phyloP scores from a whole-genome alignment of 2,329 filamentous ascomycete genomes.

The Aureobasidium lini region DNA sequence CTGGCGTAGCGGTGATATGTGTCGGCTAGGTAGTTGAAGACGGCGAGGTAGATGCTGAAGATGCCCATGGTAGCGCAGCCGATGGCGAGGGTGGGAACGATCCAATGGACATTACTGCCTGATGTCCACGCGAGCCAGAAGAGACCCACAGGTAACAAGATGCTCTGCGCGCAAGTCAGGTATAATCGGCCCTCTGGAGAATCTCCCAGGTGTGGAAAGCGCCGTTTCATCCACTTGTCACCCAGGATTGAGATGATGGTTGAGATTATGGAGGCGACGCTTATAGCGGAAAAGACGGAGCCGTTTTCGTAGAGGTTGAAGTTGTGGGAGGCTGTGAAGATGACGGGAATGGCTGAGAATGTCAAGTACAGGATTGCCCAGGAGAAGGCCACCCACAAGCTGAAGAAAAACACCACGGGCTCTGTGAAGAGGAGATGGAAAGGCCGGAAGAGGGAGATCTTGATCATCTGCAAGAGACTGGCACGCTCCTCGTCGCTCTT shows the following conservation, averaged over 20 bases:
- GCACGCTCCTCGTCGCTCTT: slow-evolving; percentile 69
- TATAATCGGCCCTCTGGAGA: slow-evolving; percentile 74
- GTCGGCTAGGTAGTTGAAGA: slow-evolving; percentile 90
- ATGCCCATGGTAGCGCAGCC: slow-evolving; percentile 76
- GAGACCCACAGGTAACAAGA: slow-evolving; percentile 68
- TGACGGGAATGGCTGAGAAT: slow-evolving; percentile 70
- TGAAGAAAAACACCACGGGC: slow-evolving; percentile 77
- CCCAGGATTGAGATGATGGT: slow-evolving; percentile 56
- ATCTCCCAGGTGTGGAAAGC: slow-evolving; percentile 30
- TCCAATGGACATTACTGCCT: slow-evolving; percentile 58
- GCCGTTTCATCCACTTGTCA: slow-evolving; percentile 13
- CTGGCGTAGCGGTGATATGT: slow-evolving; percentile 79
- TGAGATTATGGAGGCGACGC: slow-evolving; percentile 57
- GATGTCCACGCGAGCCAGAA: slow-evolving; percentile 75
- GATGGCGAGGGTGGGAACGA: slow-evolving; percentile 62
- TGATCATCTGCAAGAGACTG: slow-evolving; percentile 61
- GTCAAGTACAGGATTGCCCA: slow-evolving; percentile 87
- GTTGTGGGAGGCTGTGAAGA: slow-evolving; percentile 60
- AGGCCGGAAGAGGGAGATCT: slow-evolving; percentile 65
- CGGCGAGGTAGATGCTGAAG: slow-evolving; percentile 76
- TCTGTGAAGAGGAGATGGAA: slow-evolving; percentile 72
- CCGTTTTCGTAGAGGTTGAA: slow-evolving; percentile 63
- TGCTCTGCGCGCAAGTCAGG: slow-evolving; percentile 69
- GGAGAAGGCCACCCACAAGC: slow-evolving; percentile 79
- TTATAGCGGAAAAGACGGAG: slow-evolving; percentile 66